Percentiles rank a stretch among this genome's conserved stretches.
phyloP scores from a whole-genome alignment of 2,329 filamentous ascomycete genomes.

The Tolypocladium guangdongense region DNA sequence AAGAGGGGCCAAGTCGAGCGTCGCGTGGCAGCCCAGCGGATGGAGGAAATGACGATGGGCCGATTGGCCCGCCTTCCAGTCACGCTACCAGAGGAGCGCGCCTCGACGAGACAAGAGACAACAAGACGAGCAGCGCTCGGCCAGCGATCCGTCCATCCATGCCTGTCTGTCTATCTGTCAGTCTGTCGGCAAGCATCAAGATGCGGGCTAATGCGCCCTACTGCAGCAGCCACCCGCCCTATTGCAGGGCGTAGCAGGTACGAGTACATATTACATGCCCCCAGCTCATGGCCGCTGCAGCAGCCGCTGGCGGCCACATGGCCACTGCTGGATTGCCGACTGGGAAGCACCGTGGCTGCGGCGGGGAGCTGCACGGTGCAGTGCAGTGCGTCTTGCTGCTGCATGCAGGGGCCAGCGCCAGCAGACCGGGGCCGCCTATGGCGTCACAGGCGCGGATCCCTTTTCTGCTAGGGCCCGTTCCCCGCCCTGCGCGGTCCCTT shows the following conservation, averaged over 20 bases:
- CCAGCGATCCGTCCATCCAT: too few relatives aligned
- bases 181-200: too few relatives aligned
- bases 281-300: too few relatives aligned
- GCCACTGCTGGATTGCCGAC: too few relatives aligned
- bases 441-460: neutral
- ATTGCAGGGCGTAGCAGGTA: too few relatives aligned
- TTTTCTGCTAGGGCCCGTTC: neutral
- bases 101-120: neutral
- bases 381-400: neutral
- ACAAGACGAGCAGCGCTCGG: neutral
- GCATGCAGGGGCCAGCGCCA: neutral
- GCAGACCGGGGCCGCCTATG: neutral
- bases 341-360: neutral
- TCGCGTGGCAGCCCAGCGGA: neutral
- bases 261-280: too few relatives aligned
- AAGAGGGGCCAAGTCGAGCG: too few relatives aligned
- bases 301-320: too few relatives aligned
- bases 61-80: neutral
- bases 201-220: too few relatives aligned
- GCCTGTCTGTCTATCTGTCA: too few relatives aligned
- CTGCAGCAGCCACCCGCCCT: too few relatives aligned
- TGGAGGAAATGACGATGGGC: neutral
- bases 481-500: too few relatives aligned
- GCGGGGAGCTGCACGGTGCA: neutral
- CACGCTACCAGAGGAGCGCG: neutral